Evolutionary conservation across 1,139 yeast species (phyloP).

Genomic region (Blastobotrys illinoisensis): DNA sequence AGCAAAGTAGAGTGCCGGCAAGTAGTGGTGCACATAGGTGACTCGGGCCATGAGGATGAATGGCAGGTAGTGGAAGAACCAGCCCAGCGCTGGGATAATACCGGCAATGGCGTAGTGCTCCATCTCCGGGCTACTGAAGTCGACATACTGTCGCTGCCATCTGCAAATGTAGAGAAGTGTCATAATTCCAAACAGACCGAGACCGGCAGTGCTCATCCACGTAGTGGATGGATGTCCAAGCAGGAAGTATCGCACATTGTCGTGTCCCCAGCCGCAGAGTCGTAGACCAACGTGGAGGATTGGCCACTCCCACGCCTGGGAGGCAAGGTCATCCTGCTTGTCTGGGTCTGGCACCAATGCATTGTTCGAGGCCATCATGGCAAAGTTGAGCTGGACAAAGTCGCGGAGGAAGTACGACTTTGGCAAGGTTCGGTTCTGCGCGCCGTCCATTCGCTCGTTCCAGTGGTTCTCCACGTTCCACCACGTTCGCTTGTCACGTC

Average conservation of each 20-base stretch:
- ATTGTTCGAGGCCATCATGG: conserved; percentile 98
- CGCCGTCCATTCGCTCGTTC: conserved; percentile 67
- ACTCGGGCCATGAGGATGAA: conserved; percentile 95
- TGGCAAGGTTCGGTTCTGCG: conserved; percentile 69
- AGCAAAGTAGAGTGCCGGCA: conserved; percentile 95
- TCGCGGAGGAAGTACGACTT: conserved; percentile 80
- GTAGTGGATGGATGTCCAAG: conserved; percentile 93
- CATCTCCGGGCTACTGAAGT: conserved; percentile 45
- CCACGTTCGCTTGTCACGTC: conserved; percentile 92
- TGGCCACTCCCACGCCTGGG: conserved; percentile 99
- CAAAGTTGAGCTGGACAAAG: conserved; percentile 86
- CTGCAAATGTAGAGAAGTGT: conserved; percentile 60
- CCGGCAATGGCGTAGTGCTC: conserved; percentile 70
- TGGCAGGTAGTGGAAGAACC: conserved; percentile 91
- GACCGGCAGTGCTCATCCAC: conserved; percentile 79
- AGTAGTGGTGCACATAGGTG: conserved; percentile 92
- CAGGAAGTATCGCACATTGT: conserved; percentile 74
- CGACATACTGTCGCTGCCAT: conserved; percentile 89
- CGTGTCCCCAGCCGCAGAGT: conserved; percentile 91
- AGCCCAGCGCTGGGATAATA: conserved; percentile 82
- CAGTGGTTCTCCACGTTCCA: conserved; percentile 92
- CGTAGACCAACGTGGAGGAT: conserved; percentile 85
- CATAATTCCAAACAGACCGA: conserved; percentile 54
- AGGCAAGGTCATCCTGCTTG: conserved; percentile 86
- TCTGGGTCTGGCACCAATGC: conserved; percentile 91